Evolutionary conservation across 108 stramenopile genomes (phyloP).

Genomic region (Stephanodiscus triporus): DNA sequence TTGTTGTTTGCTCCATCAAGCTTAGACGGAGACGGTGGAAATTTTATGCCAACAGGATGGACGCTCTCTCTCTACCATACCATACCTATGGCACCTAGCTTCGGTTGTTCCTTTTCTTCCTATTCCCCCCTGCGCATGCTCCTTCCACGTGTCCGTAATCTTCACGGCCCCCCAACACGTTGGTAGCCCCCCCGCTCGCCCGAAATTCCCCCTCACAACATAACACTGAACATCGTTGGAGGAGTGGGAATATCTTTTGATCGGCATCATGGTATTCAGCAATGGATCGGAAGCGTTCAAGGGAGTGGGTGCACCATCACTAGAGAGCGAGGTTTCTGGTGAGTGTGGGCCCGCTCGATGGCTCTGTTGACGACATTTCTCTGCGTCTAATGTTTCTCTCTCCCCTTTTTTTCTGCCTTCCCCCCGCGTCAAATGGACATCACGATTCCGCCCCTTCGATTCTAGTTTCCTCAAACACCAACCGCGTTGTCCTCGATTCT

Average conservation of each 20-base stretch:
- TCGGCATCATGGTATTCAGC: conserved; percentile 12
- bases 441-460: background rate
- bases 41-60: too few relatives aligned
- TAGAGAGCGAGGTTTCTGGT: conserved; percentile 29
- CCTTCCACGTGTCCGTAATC: too few relatives aligned
- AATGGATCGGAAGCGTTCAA: conserved; percentile 24
- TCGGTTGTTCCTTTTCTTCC: too few relatives aligned
- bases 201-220: background rate
- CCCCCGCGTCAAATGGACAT: background rate
- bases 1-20: too few relatives aligned
- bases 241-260: background rate
- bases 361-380: too few relatives aligned
- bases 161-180: too few relatives aligned
- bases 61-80: too few relatives aligned
- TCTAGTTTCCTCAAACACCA: conserved; percentile 42
- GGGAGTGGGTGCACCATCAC: conserved; percentile 22
- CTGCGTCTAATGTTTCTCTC: background rate
- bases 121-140: too few relatives aligned
- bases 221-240: background rate
- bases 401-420: background rate
- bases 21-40: too few relatives aligned
- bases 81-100: too few relatives aligned
- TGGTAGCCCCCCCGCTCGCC: background rate
- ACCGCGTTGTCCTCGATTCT: conserved; percentile 46
- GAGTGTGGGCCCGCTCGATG: background rate